Base-by-base conservation (phyloP, 805 yeast genomes). In the Clavispora santaluciae region DNA sequence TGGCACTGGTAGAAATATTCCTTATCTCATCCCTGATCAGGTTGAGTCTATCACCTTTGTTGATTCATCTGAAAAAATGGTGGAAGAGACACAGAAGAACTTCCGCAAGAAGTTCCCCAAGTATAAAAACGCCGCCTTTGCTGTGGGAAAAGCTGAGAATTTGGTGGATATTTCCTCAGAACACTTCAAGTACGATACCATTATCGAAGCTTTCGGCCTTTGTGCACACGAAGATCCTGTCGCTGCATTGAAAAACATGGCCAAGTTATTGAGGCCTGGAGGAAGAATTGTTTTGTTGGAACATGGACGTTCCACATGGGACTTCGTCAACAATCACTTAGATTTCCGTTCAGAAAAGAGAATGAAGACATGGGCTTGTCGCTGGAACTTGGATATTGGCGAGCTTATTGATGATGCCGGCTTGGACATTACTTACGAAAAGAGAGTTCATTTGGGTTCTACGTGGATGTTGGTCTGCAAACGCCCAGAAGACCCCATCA, bases 181-280 rank as follows among this genome's bases (percentile, higher is more conserved):
- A 17, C 48, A 54, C 2, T 72, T 83, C 44, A 81, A 81, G 55
- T 93, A 91, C 58, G 99, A 93, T 58, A 90, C 97, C 0, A 83
- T 93, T 18, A 74, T 86, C 36, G 98, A 93, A 62, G 86, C 97
- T 0, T 93, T 93, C 66, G 99, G 99, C 0, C 68, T 93, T 35
- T 93, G 99, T 64, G 90, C 98, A 0, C 97, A 93, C 56, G 83
- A 90, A 51, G 95, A 93, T 57, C 99, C 99, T 0, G 88, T 86
- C 1, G 68, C 66, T 44, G 95, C 96, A 0, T 67, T 93, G 53
- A 65, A 79, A 46, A 87, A 86, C 54, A 86, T 93, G 80, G 69
- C 74, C 12, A 54, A 66, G 21, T 63, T 93, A 29, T 72, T 93
- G 49, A 85, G 83, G 54, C 96, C 97, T 0, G 91, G 88, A 12